Percentiles rank a stretch among this genome's conserved stretches.
Conservation (phyloP, 805 yeast genomes). For the Gaillardinia entomophila region DNA sequence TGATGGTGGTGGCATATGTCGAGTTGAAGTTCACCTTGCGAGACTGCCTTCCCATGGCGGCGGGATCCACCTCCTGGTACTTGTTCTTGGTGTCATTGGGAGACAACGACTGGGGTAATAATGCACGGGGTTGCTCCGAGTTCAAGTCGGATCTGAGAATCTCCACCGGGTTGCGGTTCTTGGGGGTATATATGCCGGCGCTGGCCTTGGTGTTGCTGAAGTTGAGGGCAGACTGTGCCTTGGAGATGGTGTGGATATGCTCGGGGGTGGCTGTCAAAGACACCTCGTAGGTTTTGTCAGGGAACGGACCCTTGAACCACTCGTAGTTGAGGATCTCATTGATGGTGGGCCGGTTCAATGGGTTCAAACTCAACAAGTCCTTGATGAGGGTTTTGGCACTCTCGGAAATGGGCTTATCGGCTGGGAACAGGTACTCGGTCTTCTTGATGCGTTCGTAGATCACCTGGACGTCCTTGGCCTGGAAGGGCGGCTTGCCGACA, state of each 20-base stretch:
- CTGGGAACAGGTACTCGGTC: constrained; percentile 77
- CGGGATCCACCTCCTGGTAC: constrained; percentile 63
- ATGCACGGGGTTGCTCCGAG: constrained; percentile 59
- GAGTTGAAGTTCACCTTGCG: constrained; percentile 36
- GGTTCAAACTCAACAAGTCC: constrained; percentile 72
- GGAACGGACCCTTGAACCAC: constrained; percentile 88
- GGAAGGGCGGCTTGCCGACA: constrained; percentile 96
- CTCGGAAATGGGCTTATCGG: constrained; percentile 55
- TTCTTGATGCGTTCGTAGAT: constrained; percentile 89
- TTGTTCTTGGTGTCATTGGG: constrained; percentile 89
- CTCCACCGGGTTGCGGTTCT: constrained; percentile 58
- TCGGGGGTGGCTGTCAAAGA: constrained; percentile 62
- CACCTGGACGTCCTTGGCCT: constrained; percentile 86
- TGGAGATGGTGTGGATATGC: constrained; percentile 45
- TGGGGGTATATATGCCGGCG: constrained; percentile 56
- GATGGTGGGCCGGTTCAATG: constrained; percentile 73
- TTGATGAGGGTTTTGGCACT: constrained; percentile 71
- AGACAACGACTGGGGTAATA: constrained; percentile 84
- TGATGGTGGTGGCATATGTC: constrained; percentile 32
- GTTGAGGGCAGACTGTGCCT: constrained; percentile 59
- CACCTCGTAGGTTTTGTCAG: constrained; percentile 57
- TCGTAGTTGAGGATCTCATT: constrained; percentile 74
- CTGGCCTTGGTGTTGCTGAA: constrained; percentile 59
- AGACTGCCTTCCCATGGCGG: constrained; percentile 25
- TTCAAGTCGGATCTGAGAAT: constrained; percentile 64